These are phyloP conservation scores for Groenewaldozyma salmanticensis DNA, from an alignment of 805 yeast species.

Conservation along the genomic window DNA sequence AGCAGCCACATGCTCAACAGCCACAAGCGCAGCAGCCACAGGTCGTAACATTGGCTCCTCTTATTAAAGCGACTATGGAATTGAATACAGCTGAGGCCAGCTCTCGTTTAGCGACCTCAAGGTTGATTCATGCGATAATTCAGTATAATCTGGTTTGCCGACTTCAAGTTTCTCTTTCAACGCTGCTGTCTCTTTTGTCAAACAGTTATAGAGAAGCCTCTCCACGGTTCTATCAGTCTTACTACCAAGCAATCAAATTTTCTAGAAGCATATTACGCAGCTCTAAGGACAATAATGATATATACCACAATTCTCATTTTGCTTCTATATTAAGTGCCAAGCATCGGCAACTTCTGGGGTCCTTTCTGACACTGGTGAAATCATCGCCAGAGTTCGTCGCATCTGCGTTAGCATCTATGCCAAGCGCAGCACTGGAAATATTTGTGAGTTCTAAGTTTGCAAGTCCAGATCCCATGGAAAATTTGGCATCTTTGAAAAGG, in stretches of 20 bases:
- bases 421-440: conserved; percentile 12
- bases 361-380: conserved; percentile 25
- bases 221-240: conserved; percentile 12
- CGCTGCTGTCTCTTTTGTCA: conserved; percentile 7
- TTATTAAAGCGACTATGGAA: background rate
- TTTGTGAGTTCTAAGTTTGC: conserved; percentile 10
- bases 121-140: conserved; percentile 11
- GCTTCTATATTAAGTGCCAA: conserved; percentile 16
- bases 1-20: no score
- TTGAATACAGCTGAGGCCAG: conserved; percentile 2
- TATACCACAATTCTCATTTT: conserved; percentile 6
- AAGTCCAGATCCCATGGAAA: conserved; percentile 16
- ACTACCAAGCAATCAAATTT: conserved; percentile 14
- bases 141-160: conserved; percentile 14
- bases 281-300: no score
- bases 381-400: conserved; percentile 28
- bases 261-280: conserved; percentile 10
- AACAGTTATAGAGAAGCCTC: conserved; percentile 12
- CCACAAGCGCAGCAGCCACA: no score
- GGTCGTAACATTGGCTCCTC: background rate
- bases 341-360: conserved; percentile 23
- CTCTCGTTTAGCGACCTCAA: conserved; percentile 9
- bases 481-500: conserved; percentile 17
- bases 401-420: conserved; percentile 19
- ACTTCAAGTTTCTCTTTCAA: conserved; percentile 9